Base-by-base conservation (phyloP, 2,329 filamentous ascomycete species). In the Cladosporium sphaerospermum region DNA sequence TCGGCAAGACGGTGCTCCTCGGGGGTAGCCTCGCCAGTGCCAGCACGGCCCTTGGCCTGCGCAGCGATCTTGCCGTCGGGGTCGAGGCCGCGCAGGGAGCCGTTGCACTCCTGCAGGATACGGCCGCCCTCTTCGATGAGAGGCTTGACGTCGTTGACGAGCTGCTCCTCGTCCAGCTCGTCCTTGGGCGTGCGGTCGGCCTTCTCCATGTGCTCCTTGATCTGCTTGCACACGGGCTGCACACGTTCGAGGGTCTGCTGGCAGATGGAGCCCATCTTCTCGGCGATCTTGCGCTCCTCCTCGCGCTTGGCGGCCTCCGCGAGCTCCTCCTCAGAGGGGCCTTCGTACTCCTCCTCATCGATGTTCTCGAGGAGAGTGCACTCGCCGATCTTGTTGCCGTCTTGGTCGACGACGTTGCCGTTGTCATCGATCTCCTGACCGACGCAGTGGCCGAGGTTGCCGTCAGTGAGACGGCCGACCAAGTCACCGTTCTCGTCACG, bases 1-100 rank as follows among this genome's bases (percentile, higher is more conserved):
- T 96, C 89, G 4, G 91, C 90, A 13, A 96, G 82, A 56, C 84
- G 84, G 64, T 89, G 86, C 71, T 96, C 89, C 66, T 95, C 89
- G 0, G 88, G 85, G 0, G 84, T 84, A 2, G 88, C 88, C 66
- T 93, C 88, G 57, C 81, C 83, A 3, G 84, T 81, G 34, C 84
- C 82, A 23, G 86, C 77, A 71, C 88, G 88, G 61, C 87, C 83
- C 78, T 96, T 95, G 44, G 91, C 90, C 56, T 91, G 86, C 34
- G 85, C 82, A 44, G 88, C 82, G 68, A 96, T 95, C 58, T 84
- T 83, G 33, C 91, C 89, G 65, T 95, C 90, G 0, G 91, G 90
- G 64, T 96, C 91, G 48, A 96, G 82, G 6, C 87, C 89, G 33
- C 90, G 88, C 62, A 96, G 89, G 7, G 86, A 78, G 49, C 90